Conservation (phyloP, 2,329 filamentous ascomycete genomes). For the Phyllosticta citriasiana region DNA sequence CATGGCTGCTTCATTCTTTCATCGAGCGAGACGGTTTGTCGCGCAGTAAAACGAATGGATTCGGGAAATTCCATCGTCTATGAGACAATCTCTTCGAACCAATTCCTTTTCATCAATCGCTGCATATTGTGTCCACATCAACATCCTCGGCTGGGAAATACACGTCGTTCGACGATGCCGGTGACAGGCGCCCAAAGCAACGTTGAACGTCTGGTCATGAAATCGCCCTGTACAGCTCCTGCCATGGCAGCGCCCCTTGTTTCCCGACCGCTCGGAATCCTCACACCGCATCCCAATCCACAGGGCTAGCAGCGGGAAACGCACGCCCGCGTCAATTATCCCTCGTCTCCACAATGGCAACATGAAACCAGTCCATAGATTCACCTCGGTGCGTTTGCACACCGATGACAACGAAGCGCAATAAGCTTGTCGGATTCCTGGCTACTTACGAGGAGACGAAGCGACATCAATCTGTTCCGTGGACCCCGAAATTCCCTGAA, state of each 20-base stretch:
- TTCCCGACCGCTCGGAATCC: not conserved
- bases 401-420: not conserved
- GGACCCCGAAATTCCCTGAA: not conserved
- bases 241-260: not conserved
- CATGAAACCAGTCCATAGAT: not conserved
- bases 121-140: not conserved
- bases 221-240: not conserved
- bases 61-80: not conserved
- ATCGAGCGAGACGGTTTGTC: not conserved
- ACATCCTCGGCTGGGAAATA: not conserved
- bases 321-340: not conserved
- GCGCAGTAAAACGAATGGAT: not conserved
- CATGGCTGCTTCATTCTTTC: not conserved
- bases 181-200: not conserved
- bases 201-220: not conserved
- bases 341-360: not conserved
- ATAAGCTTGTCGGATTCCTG: not conserved
- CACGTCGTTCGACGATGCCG: not conserved
- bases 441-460: not conserved
- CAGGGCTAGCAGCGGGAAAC: not conserved
- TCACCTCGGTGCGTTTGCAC: not conserved
- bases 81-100: not conserved
- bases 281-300: not conserved
- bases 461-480: not conserved
- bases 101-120: not conserved